Evolutionary conservation across 2,329 filamentous ascomycete species (phyloP), one percentile per base, ranked within the genome.

Genomic region (Apiospora arundinis): DNA sequence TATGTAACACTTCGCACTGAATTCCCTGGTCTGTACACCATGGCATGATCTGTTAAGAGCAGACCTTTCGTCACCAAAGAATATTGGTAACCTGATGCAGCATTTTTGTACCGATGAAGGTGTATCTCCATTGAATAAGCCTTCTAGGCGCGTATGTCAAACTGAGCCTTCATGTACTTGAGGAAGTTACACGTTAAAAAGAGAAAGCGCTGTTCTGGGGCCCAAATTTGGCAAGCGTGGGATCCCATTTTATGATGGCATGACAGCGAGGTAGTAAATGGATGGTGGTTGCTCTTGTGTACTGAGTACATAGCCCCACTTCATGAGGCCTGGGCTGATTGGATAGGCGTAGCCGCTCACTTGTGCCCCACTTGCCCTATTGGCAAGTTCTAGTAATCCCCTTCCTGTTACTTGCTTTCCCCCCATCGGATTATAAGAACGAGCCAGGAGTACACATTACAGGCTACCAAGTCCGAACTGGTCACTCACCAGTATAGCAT

Each of bases 151-250:
- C 32, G 32, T 32, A 32, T 4, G 32, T 6, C 32, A 3, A 32
- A 32, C 3, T 3, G 32, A 3, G 6, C 6, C 32, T 32, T 32
- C 32, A 32, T 32, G 32, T 32, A 32, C 32, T 32, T 32, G 32
- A 6, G 32, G 32, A 32, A 32, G 32, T 42, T 45, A 45, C 42
- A 28, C 16, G 6, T 60, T 60, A 60, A 60, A 60, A 18, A n/a
- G 65, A 67, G 65, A 67, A 46, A 67, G 65, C 65, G 44, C 65
- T 67, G 40, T 67, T 67, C 65, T 45, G n/a, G 65, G 44, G 37
- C n/a, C 65, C 65, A 0, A 67, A 67, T 44, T 44, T 18, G n/a
- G 40, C 65, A 67, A 46, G 40, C 40, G 65, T 32, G 23, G 65
- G 65, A 44, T 67, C 18, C 37, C 44, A 46, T 67, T 44, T 67